Conservation (phyloP, 768 basidiomycete genomes). For the Plicaturopsis crispa region DNA sequence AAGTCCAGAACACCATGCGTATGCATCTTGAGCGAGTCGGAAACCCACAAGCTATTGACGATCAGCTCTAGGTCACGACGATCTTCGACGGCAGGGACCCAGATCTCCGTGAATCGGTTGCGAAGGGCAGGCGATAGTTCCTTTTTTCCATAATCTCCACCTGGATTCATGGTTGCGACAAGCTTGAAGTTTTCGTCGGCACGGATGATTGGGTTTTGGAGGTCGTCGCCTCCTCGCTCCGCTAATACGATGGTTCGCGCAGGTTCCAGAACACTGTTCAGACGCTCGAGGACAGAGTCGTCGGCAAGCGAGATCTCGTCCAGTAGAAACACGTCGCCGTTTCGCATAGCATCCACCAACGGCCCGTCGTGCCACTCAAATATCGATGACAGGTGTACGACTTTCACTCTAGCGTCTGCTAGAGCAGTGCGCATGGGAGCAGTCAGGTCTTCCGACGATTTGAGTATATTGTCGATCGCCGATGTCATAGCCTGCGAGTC, state of each 20-base stretch:
- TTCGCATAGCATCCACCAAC: slow-evolving; percentile 85
- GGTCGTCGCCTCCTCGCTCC: slow-evolving; percentile 77
- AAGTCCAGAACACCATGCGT: slow-evolving; percentile 69
- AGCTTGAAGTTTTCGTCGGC: slow-evolving; percentile 76
- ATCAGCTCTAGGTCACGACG: slow-evolving; percentile 73
- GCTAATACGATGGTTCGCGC: slow-evolving; percentile 84
- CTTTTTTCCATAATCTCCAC: slow-evolving; percentile 98
- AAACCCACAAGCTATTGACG: slow-evolving; percentile 60
- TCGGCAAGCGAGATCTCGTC: slow-evolving; percentile 98
- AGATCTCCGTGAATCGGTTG: slow-evolving; percentile 98
- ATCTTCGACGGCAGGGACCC: slow-evolving; percentile 84
- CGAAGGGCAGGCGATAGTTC: slow-evolving; percentile 94
- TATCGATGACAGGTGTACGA: slow-evolving; percentile 57
- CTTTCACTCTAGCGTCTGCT: slow-evolving; percentile 31
- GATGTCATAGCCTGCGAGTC: slow-evolving; percentile 19
- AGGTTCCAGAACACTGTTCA: slow-evolving; percentile 96
- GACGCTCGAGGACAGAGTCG: slow-evolving; percentile 93
- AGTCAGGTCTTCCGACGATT: slow-evolving; percentile 18
- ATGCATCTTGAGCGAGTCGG: slow-evolving; percentile 41
- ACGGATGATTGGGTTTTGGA: slow-evolving; percentile 56
- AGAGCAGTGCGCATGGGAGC: slow-evolving; percentile 24
- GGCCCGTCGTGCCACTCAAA: slow-evolving; percentile 99
- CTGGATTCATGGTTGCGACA: slow-evolving; percentile 98
- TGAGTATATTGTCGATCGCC: slow-evolving; percentile 15
- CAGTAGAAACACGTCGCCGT: slow-evolving; percentile 79